Percentiles rank a stretch among this genome's conserved stretches.
Conservation (phyloP, 257 asterid genomes). For the Solanum corneliomulleri region DNA sequence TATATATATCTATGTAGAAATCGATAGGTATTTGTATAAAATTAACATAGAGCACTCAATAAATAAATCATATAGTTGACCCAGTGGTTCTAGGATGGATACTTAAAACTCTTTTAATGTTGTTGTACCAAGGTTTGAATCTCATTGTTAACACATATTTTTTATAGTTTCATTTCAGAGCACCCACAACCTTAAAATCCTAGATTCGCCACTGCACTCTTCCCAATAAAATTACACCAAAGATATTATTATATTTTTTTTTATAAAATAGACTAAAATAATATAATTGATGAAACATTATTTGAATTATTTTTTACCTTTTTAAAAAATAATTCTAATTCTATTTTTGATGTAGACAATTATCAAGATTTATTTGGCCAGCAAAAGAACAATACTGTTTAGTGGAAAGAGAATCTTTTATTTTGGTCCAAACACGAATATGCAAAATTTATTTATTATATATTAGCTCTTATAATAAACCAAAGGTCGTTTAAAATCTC, state of each 20-base stretch:
- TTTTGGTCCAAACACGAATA: background rate
- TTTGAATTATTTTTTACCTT: background rate
- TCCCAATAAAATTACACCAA: background rate
- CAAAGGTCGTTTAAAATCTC: background rate
- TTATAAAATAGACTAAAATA: background rate
- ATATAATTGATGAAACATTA: background rate
- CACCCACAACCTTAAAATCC: no score
- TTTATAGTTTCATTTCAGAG: no score
- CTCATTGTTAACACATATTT: no score
- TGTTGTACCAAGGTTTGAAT: no score
- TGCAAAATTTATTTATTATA: background rate
- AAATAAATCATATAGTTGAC: no score
- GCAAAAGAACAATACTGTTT: background rate
- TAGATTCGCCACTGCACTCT: no score
- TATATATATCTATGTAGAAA: no score
- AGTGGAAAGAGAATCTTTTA: background rate
- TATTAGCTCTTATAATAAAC: background rate
- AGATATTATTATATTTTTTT: background rate
- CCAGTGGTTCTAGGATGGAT: no score
- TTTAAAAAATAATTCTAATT: background rate
- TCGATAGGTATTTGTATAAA: no score
- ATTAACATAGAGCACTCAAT: no score
- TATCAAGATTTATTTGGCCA: background rate
- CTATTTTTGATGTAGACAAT: background rate
- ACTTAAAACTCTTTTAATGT: no score